phyloP scores from a whole-genome alignment of 2,329 filamentous ascomycete genomes.

The Harringtonia lauricola region DNA sequence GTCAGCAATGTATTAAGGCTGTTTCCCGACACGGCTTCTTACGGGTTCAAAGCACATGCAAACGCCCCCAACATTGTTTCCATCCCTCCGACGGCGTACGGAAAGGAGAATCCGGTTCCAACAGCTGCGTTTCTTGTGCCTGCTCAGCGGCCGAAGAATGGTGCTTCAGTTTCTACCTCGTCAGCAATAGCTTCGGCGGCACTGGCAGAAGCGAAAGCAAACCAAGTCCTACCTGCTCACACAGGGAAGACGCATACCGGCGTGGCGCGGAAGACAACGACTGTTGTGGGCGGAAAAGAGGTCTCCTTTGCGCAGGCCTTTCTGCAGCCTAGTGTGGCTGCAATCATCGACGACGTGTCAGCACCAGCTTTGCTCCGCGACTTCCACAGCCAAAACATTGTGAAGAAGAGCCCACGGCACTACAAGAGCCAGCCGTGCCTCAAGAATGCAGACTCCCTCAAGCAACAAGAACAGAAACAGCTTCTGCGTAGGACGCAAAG shows the following conservation, averaged over 20 bases:
- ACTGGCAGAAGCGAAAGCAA: no score
- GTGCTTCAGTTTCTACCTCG: not conserved
- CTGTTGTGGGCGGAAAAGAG: not conserved
- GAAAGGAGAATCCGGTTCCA: slow-evolving; percentile 25
- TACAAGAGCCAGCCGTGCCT: slow-evolving; percentile 44
- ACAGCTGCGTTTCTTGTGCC: slow-evolving; percentile 7
- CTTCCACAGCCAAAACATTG: not conserved
- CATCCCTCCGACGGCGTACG: slow-evolving; percentile 12
- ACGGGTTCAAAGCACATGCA: slow-evolving; percentile 20
- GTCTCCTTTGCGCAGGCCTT: not conserved
- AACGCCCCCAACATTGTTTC: not conserved
- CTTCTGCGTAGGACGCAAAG: slow-evolving; percentile 10
- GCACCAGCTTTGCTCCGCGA: not conserved
- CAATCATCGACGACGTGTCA: not conserved
- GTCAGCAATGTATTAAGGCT: slow-evolving; percentile 57
- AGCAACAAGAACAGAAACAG: slow-evolving; percentile 9
- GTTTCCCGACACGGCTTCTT: slow-evolving; percentile 15
- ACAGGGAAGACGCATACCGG: not conserved
- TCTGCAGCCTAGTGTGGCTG: not conserved
- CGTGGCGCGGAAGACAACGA: slow-evolving; percentile 1
- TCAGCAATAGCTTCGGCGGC: not conserved
- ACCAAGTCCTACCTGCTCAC: not conserved
- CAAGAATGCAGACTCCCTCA: slow-evolving; percentile 17
- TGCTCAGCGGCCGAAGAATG: slow-evolving; percentile 7
- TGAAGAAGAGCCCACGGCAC: slow-evolving; percentile 28